Evolutionary conservation across 129 eudicot genomes (phyloP).

Genomic region (Pulicaria dysenterica): DNA sequence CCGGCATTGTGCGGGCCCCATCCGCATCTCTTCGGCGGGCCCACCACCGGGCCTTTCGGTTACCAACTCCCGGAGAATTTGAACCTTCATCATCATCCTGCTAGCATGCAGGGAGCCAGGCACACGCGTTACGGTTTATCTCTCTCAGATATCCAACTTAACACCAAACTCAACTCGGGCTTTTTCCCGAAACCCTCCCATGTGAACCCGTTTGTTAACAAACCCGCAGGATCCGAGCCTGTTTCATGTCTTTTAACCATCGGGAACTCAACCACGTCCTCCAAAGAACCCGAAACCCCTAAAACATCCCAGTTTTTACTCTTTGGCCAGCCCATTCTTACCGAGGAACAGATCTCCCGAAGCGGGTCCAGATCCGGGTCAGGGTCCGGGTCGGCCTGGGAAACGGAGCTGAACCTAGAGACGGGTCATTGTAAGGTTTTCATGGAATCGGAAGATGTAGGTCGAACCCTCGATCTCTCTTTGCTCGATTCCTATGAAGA

Average conservation of each 20-base stretch:
- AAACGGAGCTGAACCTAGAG: conserved; percentile 46
- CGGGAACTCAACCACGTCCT: conserved; percentile 46
- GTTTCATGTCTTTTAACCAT: conserved; percentile 81
- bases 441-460: conserved; percentile 90
- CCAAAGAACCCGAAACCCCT: conserved; percentile 43
- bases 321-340: conserved; percentile 80
- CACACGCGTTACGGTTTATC: conserved; percentile 85
- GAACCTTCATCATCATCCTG: conserved; percentile 65
- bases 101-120: conserved; percentile 99
- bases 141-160: conserved; percentile 69
- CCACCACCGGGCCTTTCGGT: conserved; percentile 59
- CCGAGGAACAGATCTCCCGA: conserved; percentile 71
- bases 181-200: conserved; percentile 51
- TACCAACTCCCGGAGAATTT: conserved; percentile 65
- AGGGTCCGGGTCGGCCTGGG: conserved; percentile 33
- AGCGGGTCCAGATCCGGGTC: conserved; percentile 54
- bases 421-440: conserved; percentile 86
- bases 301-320: conserved; percentile 64
- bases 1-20: conserved; percentile 53
- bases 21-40: conserved; percentile 58
- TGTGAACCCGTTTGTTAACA: conserved; percentile 30
- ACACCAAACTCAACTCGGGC: conserved; percentile 57
- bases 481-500: conserved; percentile 75
- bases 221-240: conserved; percentile 49
- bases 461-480: conserved; percentile 83